A percentile compares a stretch with the other conserved stretches of the same genome.
phyloP scores from a whole-genome alignment of 1,139 yeast genomes.

The Yamadazyma atmosphaerica region DNA sequence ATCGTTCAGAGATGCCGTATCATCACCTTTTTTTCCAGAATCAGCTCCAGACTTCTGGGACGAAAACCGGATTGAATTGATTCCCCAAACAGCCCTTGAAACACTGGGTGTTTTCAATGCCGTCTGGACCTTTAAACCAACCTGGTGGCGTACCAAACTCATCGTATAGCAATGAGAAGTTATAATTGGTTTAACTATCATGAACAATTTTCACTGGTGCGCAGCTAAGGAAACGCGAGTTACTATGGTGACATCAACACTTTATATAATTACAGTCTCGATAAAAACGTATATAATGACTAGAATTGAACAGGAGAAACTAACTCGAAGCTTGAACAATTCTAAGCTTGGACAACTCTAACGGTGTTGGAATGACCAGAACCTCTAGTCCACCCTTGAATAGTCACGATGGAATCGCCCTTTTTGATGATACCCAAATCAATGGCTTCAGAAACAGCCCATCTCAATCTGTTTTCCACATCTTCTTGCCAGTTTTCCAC shows the following conservation, averaged over 20 bases:
- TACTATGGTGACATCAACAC: no score
- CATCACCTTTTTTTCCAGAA: not conserved
- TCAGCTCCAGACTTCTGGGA: not conserved
- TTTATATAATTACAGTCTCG: not conserved
- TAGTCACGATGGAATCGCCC: slow-evolving; percentile 91
- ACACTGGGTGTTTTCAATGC: no score
- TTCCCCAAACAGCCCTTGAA: no score
- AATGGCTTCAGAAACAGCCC: slow-evolving; percentile 91
- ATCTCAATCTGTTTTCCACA: slow-evolving; percentile 91
- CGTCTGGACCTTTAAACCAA: not conserved
- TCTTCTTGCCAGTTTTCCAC: slow-evolving; percentile 93
- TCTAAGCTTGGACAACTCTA: slow-evolving; percentile 62
- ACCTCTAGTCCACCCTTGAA: slow-evolving; percentile 99
- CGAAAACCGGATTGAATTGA: not conserved
- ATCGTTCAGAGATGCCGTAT: slow-evolving; percentile 3
- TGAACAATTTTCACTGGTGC: no score
- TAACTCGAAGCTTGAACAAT: not conserved
- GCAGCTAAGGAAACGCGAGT: no score
- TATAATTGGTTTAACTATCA: no score
- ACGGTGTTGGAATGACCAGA: slow-evolving; percentile 98
- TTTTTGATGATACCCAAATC: slow-evolving; percentile 80
- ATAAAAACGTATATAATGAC: not conserved
- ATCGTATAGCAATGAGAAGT: no score
- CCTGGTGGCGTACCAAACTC: not conserved
- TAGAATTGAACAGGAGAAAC: not conserved